A percentile compares a stretch with the other conserved stretches of the same genome.
phyloP scores from a whole-genome alignment of 1,284 basidiomycete species.

The Erythrobasidium hasegawianum region DNA sequence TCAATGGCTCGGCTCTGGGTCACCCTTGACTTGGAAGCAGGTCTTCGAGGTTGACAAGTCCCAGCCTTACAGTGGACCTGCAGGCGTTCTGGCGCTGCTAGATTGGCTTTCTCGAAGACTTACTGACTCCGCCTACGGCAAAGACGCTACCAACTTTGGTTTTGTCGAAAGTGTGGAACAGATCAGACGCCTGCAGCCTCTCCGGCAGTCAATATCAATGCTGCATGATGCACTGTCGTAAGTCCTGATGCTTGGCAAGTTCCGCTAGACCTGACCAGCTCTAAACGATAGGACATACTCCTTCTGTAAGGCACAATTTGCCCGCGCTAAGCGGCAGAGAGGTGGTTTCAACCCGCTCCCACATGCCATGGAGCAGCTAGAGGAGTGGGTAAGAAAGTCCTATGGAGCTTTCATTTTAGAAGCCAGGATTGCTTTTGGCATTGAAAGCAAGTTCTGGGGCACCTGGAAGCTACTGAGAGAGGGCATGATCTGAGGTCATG shows the following conservation, averaged over 20 bases:
- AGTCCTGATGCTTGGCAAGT: no score
- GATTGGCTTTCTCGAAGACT: neutral
- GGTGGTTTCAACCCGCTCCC: no score
- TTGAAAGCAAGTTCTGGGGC: neutral
- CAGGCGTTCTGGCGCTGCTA: neutral
- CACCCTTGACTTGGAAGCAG: neutral
- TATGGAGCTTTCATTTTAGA: neutral
- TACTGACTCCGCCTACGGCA: neutral
- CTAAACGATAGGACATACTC: no score
- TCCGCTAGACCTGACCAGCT: no score
- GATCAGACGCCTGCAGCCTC: neutral
- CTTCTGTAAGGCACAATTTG: no score
- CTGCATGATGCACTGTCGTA: no score
- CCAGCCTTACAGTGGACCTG: neutral
- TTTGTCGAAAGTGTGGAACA: neutral
- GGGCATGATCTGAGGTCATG: neutral
- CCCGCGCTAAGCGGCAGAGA: no score
- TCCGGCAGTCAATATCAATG: neutral
- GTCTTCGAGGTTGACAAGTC: neutral
- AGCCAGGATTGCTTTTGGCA: slow-evolving; percentile 1
- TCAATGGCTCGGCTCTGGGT: neutral
- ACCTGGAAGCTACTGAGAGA: neutral
- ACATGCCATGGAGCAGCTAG: no score
- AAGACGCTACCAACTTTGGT: neutral
- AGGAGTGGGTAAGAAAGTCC: no score